Evolutionary conservation across 1,139 yeast genomes (phyloP).

Genomic region (Protomyces pachydermus): DNA sequence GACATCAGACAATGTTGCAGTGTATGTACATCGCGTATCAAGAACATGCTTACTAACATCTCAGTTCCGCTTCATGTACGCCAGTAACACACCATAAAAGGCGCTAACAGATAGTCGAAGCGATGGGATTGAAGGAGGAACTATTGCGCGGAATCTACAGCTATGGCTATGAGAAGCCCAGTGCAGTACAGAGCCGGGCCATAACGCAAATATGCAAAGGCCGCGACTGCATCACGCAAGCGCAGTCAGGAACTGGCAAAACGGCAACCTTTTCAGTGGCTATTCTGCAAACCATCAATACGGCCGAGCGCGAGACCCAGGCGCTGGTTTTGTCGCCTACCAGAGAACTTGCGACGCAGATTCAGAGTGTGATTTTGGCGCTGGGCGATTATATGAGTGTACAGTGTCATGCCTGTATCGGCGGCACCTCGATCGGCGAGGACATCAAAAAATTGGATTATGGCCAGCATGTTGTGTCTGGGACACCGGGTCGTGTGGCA

Average conservation of each 20-base stretch:
- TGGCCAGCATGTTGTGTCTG: constrained; percentile 95
- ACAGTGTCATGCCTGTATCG: constrained; percentile 95
- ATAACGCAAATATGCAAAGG: constrained; percentile 94
- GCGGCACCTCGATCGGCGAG: constrained; percentile 91
- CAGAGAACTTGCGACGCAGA: constrained; percentile 97
- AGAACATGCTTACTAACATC: background rate
- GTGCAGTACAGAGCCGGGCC: constrained; percentile 98
- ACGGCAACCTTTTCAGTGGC: constrained; percentile 98
- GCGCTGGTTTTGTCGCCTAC: constrained; percentile 97
- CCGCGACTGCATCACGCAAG: constrained; percentile 95
- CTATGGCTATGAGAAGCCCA: constrained; percentile 96
- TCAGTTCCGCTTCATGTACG: background rate
- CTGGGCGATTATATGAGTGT: constrained; percentile 91
- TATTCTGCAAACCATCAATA: constrained; percentile 72
- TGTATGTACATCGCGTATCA: background rate
- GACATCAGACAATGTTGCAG: background rate
- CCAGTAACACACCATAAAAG: background rate
- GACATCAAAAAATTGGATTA: constrained; percentile 87
- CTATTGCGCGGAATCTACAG: constrained; percentile 68
- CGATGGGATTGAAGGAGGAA: constrained; percentile 37
- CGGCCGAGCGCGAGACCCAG: constrained; percentile 52
- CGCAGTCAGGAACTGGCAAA: constrained; percentile 99
- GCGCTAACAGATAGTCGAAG: constrained; percentile 26
- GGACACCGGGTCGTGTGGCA: constrained; percentile 98
- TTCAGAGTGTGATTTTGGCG: constrained; percentile 91